Evolutionary conservation across 2,329 filamentous ascomycete species (phyloP).

Genomic region (Ascochyta clinopodiicola): DNA sequence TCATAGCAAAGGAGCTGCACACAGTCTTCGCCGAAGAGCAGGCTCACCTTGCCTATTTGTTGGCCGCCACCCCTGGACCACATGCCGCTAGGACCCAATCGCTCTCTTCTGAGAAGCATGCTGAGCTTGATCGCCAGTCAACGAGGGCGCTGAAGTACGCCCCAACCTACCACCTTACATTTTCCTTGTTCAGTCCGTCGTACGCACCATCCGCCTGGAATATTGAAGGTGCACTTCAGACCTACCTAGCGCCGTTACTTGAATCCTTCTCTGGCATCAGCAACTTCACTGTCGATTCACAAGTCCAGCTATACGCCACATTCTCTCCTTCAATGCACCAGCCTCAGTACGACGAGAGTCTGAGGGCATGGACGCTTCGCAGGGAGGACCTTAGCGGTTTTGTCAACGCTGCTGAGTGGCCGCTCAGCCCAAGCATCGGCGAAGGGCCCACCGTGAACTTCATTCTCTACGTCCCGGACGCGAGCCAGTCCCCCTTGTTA

Average conservation of each 20-base stretch:
- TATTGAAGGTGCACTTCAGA: constrained; percentile 78
- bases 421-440: constrained; percentile 90
- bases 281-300: constrained; percentile 94
- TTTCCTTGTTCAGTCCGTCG: constrained; percentile 88
- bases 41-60: constrained; percentile 68
- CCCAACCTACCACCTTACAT: constrained; percentile 91
- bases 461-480: constrained; percentile 84
- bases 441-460: constrained; percentile 95
- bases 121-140: constrained; percentile 71
- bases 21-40: constrained; percentile 87
- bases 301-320: constrained; percentile 89
- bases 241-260: constrained; percentile 83
- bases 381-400: constrained; percentile 92
- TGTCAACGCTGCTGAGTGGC: constrained; percentile 98
- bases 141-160: constrained; percentile 90
- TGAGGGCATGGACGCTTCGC: constrained; percentile 71
- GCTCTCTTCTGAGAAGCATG: constrained; percentile 51
- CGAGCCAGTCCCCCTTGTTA: constrained; percentile 65
- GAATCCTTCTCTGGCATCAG: constrained; percentile 81
- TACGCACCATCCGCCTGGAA: constrained; percentile 86
- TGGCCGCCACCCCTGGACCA: constrained; percentile 54
- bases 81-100: constrained; percentile 57
- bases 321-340: constrained; percentile 67
- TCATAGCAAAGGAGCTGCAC: constrained; percentile 79
- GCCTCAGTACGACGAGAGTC: constrained; percentile 60